These are phyloP conservation scores for Puccinia brachypodii DNA, from an alignment of 1,284 basidiomycete species.

Conservation along the genomic window DNA sequence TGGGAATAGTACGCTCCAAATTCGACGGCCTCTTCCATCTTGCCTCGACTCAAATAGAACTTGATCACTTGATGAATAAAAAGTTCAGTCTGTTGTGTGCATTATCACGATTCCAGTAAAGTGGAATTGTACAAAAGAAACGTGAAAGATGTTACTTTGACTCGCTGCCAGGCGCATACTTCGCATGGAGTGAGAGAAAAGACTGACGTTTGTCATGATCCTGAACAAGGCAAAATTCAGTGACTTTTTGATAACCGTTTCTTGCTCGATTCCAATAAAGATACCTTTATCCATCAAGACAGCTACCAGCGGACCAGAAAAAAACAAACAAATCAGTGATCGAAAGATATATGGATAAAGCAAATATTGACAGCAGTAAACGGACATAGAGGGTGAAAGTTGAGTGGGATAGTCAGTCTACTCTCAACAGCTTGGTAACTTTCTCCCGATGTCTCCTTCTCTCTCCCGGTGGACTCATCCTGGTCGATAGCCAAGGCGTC, in stretches of 20 bases:
- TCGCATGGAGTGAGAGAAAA: neutral
- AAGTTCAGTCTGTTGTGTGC: slow-evolving; percentile 70
- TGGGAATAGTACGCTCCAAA: slow-evolving; percentile 84
- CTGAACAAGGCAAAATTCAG: slow-evolving; percentile 90
- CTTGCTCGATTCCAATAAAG: slow-evolving; percentile 91
- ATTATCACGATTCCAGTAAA: neutral
- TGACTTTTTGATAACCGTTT: slow-evolving; percentile 72
- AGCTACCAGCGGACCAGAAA: slow-evolving; percentile 61
- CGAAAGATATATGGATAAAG: neutral
- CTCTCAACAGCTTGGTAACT: slow-evolving; percentile 73
- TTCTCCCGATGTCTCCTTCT: slow-evolving; percentile 26
- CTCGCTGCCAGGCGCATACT: no score
- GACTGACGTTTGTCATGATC: slow-evolving; percentile 77
- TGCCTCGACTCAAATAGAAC: slow-evolving; percentile 72
- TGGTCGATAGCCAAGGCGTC: slow-evolving; percentile 88
- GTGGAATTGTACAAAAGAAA: neutral
- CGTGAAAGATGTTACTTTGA: no score
- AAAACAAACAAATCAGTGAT: neutral
- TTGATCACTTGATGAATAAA: slow-evolving; percentile 90
- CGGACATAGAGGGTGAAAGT: slow-evolving; percentile 94
- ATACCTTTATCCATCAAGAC: slow-evolving; percentile 98
- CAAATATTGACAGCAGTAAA: slow-evolving; percentile 49
- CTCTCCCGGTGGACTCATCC: slow-evolving; percentile 4
- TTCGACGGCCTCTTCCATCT: slow-evolving; percentile 74
- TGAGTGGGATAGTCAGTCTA: slow-evolving; percentile 82